Conservation (phyloP, 1,139 yeast genomes). For the Kluyveromyces marxianus region DNA sequence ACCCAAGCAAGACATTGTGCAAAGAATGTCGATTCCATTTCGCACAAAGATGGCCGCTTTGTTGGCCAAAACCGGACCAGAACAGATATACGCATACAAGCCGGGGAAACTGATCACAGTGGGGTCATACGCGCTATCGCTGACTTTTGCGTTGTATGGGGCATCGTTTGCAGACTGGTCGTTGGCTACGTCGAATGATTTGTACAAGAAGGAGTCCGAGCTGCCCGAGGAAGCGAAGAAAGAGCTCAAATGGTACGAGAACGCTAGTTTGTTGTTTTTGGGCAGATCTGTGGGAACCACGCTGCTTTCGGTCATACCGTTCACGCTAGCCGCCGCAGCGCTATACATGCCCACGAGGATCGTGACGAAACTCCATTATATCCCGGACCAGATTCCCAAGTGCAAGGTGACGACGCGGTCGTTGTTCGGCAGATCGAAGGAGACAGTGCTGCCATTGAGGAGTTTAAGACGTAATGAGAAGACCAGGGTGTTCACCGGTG, state of each 20-base stretch:
- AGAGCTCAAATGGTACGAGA: constrained; percentile 6
- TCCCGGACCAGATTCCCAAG: constrained; percentile 17
- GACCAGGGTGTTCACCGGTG: constrained; percentile 25
- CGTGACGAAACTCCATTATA: constrained; percentile 21
- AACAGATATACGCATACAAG: constrained; percentile 20
- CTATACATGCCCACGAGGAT: constrained; percentile 23
- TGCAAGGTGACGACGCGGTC: constrained; percentile 21
- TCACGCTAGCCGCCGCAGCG: constrained; percentile 23
- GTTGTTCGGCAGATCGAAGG: constrained; percentile 16
- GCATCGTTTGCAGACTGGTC: constrained; percentile 26
- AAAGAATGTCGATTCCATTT: constrained; percentile 13
- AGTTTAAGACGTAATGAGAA: constrained; percentile 16
- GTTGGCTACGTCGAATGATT: constrained; percentile 17
- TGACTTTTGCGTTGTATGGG: constrained; percentile 24
- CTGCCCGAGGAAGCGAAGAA: constrained; percentile 9
- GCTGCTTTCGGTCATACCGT: constrained; percentile 22
- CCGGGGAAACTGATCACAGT: constrained; percentile 16
- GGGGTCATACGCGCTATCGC: constrained; percentile 23
- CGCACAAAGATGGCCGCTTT: constrained; percentile 15
- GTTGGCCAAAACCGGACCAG: constrained; percentile 15
- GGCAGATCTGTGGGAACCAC: constrained; percentile 21
- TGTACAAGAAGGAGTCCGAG: constrained; percentile 13
- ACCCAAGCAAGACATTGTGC: no score
- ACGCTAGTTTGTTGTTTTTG: constrained; percentile 12
- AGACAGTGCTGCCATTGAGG: constrained; percentile 12